Conservation (phyloP, 1,139 yeast species). For the Geotrichum aggregatum region DNA sequence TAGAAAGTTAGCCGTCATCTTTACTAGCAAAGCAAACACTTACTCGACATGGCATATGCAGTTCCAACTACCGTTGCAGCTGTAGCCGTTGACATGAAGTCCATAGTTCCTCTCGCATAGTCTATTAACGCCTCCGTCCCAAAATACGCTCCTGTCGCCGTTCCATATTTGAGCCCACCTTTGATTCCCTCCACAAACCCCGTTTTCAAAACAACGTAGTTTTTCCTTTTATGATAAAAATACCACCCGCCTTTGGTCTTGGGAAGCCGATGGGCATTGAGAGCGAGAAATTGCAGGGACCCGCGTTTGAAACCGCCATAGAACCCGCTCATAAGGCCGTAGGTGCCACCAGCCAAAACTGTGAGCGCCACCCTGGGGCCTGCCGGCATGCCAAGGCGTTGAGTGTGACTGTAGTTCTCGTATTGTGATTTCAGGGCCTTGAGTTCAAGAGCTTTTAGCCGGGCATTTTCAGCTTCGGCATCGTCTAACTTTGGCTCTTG, state of each 20-base stretch:
- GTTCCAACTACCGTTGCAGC: constrained; percentile 55
- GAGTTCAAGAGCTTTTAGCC: constrained; percentile 2
- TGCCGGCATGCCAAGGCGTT: constrained; percentile 44
- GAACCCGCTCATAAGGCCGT: constrained; percentile 64
- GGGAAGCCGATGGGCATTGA: constrained; percentile 80
- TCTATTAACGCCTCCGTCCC: constrained; percentile 63
- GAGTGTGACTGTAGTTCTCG: constrained; percentile 19
- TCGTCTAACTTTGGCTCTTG: background rate
- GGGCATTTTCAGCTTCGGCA: background rate
- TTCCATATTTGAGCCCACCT: constrained; percentile 46
- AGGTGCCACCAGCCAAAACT: constrained; percentile 43
- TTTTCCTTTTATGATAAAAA: constrained; percentile 79
- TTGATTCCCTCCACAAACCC: constrained; percentile 49
- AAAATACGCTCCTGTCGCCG: constrained; percentile 51
- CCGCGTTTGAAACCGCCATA: constrained; percentile 55
- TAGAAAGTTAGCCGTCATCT: no score
- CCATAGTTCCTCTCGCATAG: constrained; percentile 50
- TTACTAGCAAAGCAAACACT: constrained; percentile 21
- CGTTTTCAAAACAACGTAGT: constrained; percentile 61
- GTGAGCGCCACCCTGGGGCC: constrained; percentile 41
- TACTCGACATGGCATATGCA: constrained; percentile 46
- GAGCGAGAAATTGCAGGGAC: constrained; percentile 64
- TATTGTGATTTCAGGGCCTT: constrained; percentile 4
- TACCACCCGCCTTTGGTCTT: constrained; percentile 82
- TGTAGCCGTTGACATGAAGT: constrained; percentile 56